Evolutionary conservation across 1,284 basidiomycete species (phyloP), one percentile per base, ranked within the genome.

Genomic region (Golubevia sp.): DNA sequence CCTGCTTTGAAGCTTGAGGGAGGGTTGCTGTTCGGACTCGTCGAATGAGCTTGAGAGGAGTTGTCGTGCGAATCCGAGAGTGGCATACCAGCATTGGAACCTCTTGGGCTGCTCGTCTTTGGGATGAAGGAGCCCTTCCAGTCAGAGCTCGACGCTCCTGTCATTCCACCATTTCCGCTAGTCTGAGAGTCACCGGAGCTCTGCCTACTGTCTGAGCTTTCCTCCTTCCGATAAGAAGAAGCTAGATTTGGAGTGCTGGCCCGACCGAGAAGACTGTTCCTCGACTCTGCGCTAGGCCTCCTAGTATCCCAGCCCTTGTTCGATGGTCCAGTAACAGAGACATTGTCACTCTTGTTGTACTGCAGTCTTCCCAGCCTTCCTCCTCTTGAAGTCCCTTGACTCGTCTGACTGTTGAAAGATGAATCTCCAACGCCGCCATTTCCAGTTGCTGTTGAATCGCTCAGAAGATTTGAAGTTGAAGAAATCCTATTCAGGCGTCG

Each of bases 311-410:
- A 49, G 38, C 26, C 57, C 49, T 15, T 30, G 30, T 23, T 52
- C 24, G 38, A 49, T 18, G 15, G 30, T 49, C 38, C 53, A 26
- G 2, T 50, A 21, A 44, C 38, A 44, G 38, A 61, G 15, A 67
- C 65, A 0, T 66, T 63, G n/a, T 72, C 70, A 18, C 61, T 66
- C 60, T 72, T 72, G 49, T 67, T 72, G 63, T 72, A 72, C 3
- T 68, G 62, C 23, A 72, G 63, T 3, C 68, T 65, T 21, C 70
- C 64, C 0, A 72, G 61, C 3, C 67, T 55, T 25, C 70, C 70
- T 8, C 58, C 65, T 1, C 70, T 65, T 21, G 59, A 26, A 34
- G 18, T 34, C 18, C 38, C 38, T 44, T 44, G 38, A 44, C 38
- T 44, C 18, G 38, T 18, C 18, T 44, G 38, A 44, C 38, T 44